Evolutionary conservation across 768 basidiomycete genomes (phyloP).

Genomic region (Filobasidium wieringae): DNA sequence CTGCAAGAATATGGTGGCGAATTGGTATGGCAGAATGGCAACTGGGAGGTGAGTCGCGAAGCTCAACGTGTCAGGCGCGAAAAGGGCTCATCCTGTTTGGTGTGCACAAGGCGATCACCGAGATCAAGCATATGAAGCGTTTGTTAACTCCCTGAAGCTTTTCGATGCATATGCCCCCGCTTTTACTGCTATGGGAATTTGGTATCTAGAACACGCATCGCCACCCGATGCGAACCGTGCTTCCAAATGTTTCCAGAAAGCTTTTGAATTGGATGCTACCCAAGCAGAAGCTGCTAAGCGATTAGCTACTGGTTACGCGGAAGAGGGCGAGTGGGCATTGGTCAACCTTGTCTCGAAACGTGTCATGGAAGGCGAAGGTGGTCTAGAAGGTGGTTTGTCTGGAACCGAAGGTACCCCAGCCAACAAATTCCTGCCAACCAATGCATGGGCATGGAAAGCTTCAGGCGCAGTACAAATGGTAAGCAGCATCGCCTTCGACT

Average conservation of each 20-base stretch:
- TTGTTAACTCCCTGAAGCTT: slow-evolving; percentile 66
- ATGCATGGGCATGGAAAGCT: slow-evolving; percentile 95
- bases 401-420: slow-evolving; percentile 45
- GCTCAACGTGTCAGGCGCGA: no score
- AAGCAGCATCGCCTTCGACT: not conserved
- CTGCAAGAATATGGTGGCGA: slow-evolving; percentile 73
- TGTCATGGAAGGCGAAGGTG: slow-evolving; percentile 87
- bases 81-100: not conserved
- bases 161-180: slow-evolving; percentile 70
- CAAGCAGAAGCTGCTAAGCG: slow-evolving; percentile 73
- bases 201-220: slow-evolving; percentile 59
- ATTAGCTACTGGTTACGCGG: slow-evolving; percentile 78
- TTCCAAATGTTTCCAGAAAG: slow-evolving; percentile 93
- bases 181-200: slow-evolving; percentile 83
- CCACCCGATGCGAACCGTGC: slow-evolving; percentile 75
- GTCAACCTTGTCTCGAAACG: slow-evolving; percentile 87
- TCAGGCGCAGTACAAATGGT: slow-evolving; percentile 14
- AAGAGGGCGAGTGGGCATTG: slow-evolving; percentile 87
- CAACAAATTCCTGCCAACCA: slow-evolving; percentile 48
- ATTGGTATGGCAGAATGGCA: slow-evolving; percentile 67
- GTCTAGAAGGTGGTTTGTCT: slow-evolving; percentile 50
- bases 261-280: slow-evolving; percentile 86
- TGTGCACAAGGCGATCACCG: slow-evolving; percentile 43
- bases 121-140: slow-evolving; percentile 63
- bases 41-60: slow-evolving; percentile 49